Percentiles rank a stretch among this genome's conserved stretches.
Evolutionary conservation across 2,329 filamentous ascomycete genomes (phyloP).

Genomic region (Graphiopsis chlorocephala): DNA sequence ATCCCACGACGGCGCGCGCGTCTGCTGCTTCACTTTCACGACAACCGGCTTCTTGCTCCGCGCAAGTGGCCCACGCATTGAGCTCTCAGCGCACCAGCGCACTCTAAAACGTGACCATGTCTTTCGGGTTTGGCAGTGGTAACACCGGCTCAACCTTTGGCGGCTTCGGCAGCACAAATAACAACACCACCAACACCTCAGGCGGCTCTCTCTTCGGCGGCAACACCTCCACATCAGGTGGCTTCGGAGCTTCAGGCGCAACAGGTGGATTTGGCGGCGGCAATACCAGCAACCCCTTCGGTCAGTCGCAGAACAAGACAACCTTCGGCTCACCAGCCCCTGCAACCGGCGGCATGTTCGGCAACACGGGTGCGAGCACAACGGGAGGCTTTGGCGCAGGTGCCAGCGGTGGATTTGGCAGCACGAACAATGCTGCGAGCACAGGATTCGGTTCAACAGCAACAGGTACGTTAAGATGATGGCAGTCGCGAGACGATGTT

Average conservation of each 20-base stretch:
- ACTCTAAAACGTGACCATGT: constrained; percentile 8
- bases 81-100: constrained; percentile 1
- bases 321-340: constrained; percentile 44
- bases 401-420: constrained; percentile 38
- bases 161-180: constrained; percentile 15
- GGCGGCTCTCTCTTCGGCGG: constrained; percentile 34
- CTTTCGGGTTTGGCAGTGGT: constrained; percentile 32
- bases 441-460: constrained; percentile 39
- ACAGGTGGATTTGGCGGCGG: constrained; percentile 26
- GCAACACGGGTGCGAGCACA: constrained; percentile 40
- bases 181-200: constrained; percentile 22
- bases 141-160: constrained; percentile 34
- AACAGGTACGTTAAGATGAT: constrained; percentile 6
- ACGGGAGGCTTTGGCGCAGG: constrained; percentile 45
- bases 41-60: background rate
- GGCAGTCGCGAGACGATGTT: background rate
- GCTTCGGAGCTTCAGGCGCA: constrained; percentile 15
- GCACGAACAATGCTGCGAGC: constrained; percentile 21
- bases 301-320: constrained; percentile 49
- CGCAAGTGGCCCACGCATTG: constrained; percentile 4
- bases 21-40: background rate
- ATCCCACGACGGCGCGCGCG: constrained; percentile 9
- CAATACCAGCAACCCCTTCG: constrained; percentile 24
- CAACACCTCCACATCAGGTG: constrained; percentile 24
- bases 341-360: constrained; percentile 40